phyloP scores from a whole-genome alignment of 768 basidiomycete genomes.

The Auriculariales sp. region DNA sequence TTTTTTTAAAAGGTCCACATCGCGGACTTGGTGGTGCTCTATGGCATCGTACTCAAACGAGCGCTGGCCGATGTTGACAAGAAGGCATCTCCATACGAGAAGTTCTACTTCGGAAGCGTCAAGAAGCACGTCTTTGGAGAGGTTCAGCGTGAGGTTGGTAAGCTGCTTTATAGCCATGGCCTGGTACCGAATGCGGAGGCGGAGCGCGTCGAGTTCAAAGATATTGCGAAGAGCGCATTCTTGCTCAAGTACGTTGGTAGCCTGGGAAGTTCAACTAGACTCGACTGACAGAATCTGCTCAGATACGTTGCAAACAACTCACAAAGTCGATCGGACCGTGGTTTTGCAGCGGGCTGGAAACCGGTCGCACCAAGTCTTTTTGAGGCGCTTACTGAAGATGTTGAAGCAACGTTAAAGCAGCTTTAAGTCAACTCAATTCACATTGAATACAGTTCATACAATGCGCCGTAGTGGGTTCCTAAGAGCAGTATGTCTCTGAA shows the following conservation, averaged over 20 bases:
- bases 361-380: not conserved
- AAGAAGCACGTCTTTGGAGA: conserved; percentile 11
- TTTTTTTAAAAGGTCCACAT: conserved; percentile 11
- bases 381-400: not conserved
- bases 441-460: too few species aligned
- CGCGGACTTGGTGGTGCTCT: conserved; percentile 12
- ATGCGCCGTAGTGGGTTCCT: too few species aligned
- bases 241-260: not conserved
- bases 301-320: not conserved
- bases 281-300: not conserved
- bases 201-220: conserved; percentile 5
- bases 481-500: too few species aligned
- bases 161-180: conserved; percentile 7
- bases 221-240: not conserved
- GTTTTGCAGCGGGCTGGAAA: not conserved
- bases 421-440: too few species aligned
- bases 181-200: conserved; percentile 7
- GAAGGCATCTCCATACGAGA: conserved; percentile 9
- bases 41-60: conserved; percentile 11
- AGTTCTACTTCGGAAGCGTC: conserved; percentile 14
- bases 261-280: not conserved
- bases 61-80: conserved; percentile 9
- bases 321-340: not conserved
- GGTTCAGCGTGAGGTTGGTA: conserved; percentile 7
- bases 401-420: not conserved